Evolutionary conservation across 306 rosid species (phyloP), one percentile per base, ranked within the genome.

Genomic region (Glycine soja): DNA sequence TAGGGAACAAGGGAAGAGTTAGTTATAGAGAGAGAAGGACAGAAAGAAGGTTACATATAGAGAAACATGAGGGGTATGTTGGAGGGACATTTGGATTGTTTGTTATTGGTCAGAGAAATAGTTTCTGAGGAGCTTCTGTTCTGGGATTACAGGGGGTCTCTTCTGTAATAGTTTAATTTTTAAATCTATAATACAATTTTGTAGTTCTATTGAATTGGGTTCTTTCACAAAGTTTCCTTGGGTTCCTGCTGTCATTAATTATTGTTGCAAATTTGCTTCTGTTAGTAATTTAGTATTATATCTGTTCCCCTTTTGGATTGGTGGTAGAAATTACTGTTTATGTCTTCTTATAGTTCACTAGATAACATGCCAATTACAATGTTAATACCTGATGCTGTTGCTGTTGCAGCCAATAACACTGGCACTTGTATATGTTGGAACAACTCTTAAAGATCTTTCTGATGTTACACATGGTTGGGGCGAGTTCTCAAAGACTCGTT

Each of bases 381-480:
- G 72, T 74, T 82, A 47, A 79, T 71, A 53, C 52, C 53, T 24
- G 7, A 74, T 72, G 24, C 62, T 72, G 70, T 78, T 80, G 81
- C 30, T 80, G 13, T 78, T 83, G 77, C 98, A 95, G 98, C 99
- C 99, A 83, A 93, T 90, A 82, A 95, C 98, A 36, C 74, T 95
- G 48, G 96, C 91, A 52, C 88, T 95, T 32, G 98, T 95, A 59
- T 95, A 95, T 65, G 84, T 89, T 63, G 99, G 98, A 88, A 95
- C 99, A 75, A 95, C 97, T 77, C 93, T 95, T 63, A 95, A 95
- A 83, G 98, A 95, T 88, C 92, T 95, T 69, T 95, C 99, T 70
- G 99, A 93, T 72, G 97, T 95, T 69, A 91, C 98, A 24, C 98
- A 95, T 75, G 94, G 99, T 42, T 95, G 99, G 99, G 74, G 88